Conservation (phyloP, 169 alveolate species). For the Amoebophrya sp. region DNA sequence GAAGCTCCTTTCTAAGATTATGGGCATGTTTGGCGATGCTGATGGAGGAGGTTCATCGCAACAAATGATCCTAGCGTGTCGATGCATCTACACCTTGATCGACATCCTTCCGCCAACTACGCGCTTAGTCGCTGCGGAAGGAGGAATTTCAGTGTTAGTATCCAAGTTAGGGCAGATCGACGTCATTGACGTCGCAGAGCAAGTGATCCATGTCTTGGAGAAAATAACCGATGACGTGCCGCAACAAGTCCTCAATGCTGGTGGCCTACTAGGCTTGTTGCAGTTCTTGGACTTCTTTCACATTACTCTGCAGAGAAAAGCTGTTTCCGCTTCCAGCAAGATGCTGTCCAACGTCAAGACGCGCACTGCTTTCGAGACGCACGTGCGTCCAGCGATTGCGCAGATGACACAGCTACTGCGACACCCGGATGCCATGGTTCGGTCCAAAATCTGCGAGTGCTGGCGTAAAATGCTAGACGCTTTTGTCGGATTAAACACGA, state of each 20-base stretch:
- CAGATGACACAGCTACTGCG: background rate
- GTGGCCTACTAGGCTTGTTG: background rate
- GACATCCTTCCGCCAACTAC: background rate
- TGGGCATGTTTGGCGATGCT: too few relatives aligned
- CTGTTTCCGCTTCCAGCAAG: background rate
- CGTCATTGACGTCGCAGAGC: background rate
- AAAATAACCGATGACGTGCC: background rate
- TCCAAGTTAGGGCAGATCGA: background rate
- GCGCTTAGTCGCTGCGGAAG: background rate
- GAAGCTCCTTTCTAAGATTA: too few relatives aligned
- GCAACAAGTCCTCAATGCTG: background rate
- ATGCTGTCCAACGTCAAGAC: background rate
- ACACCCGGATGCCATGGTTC: background rate
- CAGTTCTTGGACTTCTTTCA: background rate
- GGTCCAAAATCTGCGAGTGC: background rate
- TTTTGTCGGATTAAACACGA: too few relatives aligned
- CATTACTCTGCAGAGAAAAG: background rate
- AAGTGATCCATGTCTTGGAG: background rate
- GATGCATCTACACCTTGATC: background rate
- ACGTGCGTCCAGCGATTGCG: background rate
- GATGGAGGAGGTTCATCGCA: background rate
- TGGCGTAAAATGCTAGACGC: background rate
- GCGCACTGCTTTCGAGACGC: background rate
- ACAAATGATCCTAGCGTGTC: background rate
- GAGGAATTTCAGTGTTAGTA: background rate